Evolutionary conservation across 2,329 filamentous ascomycete genomes (phyloP), one percentile per base, ranked within the genome.

Genomic region (Botrytis fragariae): DNA sequence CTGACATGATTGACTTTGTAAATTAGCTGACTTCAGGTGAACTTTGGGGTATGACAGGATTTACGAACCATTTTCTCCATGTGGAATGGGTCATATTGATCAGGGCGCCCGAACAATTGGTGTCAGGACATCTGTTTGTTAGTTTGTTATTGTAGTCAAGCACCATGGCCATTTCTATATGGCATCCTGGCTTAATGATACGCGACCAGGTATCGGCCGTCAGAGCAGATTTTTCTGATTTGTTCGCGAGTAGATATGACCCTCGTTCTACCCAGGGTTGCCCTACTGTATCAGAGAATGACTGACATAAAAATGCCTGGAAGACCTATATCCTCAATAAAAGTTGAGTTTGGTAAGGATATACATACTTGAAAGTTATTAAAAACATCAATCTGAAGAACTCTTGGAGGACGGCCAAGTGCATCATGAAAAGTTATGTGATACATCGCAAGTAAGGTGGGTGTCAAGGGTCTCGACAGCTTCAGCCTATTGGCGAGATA

Each of bases 351-450:
- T 9, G 0, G 1, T 35, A 35, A 20, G 9, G 22, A 5, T 48
- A 37, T 35, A 25, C 29, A 16, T 29, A 51, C 64, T 29, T 68
- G 22, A 29, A 39, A 68, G 12, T 37, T 39, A 37, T 22, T 37
- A 4, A 68, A 54, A 20, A 25, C 4, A 22, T 68, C 64, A 20
- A n/a, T 29, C 18, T 37, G 45, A 16, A 68, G 44, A 6, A 68
- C 44, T n/a, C 45, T 48, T 6, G 64, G 32, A 51, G 9, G 32
- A 1, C 64, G 64, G 4, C 45, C 64, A 20, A 68, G 14, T 10
- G 64, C 32, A 51, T 68, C 45, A 10, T 54, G 32, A 54, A 68
- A 68, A 7, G 64, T 68, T 32, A 68, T 54, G 2, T 68, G 44
- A n/a, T 68, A 8, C 12, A n/a, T 22, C 9, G 45, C 29, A 29